These are phyloP conservation scores for Clarireedia homoeocarpa DNA, from an alignment of 2,329 filamentous ascomycete species.

Conservation along the genomic window DNA sequence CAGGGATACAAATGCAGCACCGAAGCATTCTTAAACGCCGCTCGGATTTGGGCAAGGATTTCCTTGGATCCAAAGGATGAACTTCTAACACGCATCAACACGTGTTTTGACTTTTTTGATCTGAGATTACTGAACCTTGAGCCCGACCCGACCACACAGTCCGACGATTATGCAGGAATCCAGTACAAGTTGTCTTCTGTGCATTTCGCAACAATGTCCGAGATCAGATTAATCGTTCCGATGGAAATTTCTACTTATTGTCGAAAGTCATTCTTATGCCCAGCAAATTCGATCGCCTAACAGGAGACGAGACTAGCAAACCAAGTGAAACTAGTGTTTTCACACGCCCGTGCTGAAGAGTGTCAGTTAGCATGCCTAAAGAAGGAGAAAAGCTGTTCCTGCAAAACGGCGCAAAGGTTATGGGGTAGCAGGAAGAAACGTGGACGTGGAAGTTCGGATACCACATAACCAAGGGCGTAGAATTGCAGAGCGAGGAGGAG, in stretches of 20 bases:
- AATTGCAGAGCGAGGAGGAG: no score
- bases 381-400: background rate
- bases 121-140: background rate
- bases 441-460: no score
- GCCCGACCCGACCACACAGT: no score
- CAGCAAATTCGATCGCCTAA: background rate
- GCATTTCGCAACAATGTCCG: background rate
- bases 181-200: background rate
- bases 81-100: background rate
- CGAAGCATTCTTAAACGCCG: background rate
- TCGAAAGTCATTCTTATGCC: background rate
- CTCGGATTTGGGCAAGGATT: background rate
- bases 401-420: background rate
- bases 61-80: background rate
- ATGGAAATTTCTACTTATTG: background rate
- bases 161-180: no score
- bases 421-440: background rate
- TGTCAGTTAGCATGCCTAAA: background rate
- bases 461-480: no score
- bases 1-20: background rate
- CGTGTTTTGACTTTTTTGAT: background rate
- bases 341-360: background rate
- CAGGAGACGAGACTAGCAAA: background rate
- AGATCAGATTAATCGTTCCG: background rate
- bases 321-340: conserved; percentile 1